Evolutionary conservation across 345 rosid genomes (phyloP), one percentile per base, ranked within the genome.

Genomic region (Arabidopsis arenosa): DNA sequence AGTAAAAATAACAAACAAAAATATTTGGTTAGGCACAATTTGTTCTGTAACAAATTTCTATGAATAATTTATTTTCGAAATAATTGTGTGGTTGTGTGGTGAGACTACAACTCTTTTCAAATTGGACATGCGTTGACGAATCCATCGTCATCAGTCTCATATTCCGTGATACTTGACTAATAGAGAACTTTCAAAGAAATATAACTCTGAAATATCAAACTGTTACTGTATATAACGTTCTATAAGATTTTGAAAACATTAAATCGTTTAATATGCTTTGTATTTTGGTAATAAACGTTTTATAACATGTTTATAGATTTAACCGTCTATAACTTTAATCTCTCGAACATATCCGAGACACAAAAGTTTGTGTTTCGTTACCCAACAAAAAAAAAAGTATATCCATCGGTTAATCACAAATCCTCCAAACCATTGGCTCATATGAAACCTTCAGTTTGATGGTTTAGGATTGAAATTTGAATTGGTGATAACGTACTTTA

Each of bases 81-180:
- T 68, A 61, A 51, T 68, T 44, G 49, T 61, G 62, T 75, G 61
- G 75, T 11, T 63, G 69, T 61, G 69, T 52, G 70, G 70, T 52
- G 75, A 68, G 70, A 33, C 33, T 33, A 68, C 79, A 52, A 15
- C 57, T 61, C 17, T 68, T 37, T 35, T 30, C 47, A 58, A 67
- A 41, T 39, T 48, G 18, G 40, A 60, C 73, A 74, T 56, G 78
- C 72, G 67, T 67, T 67, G 79, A 68, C 73, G 68, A 67, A 39
- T 59, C 68, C 51, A 39, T 59, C 45, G 73, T 59, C 60, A 58
- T 18, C 28, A 67, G 79, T 40, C 45, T 40, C 68, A 59, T 75
- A 54, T 45, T 56, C 18, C 18, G 5, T 39, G 43, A 75, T 7
- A 66, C 44, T 66, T 49, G 68, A 17, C 73, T 37, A 21, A 44